Evolutionary conservation across 768 basidiomycete genomes (phyloP), one percentile per base, ranked within the genome.

Genomic region (Tubosaeta brunneosetosa): DNA sequence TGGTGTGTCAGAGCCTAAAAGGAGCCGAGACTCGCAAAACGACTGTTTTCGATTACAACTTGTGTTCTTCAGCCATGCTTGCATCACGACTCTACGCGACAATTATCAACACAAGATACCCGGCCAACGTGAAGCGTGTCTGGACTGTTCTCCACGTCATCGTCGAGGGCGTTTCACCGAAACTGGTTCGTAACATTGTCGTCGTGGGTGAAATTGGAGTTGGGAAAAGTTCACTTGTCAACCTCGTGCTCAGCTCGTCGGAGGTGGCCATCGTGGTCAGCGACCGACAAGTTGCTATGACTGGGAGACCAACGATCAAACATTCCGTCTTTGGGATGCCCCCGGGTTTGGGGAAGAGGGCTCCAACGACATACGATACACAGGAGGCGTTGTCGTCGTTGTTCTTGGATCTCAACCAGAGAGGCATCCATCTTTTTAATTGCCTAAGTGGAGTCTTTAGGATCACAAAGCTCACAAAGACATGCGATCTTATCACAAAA

Each of bases 321-420:
- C 51, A 3, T 64, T 61, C 31, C 55, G 60, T 36, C 53, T 71
- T 44, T 68, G 57, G 62, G 69, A 71, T 27, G 71, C 69, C 8
- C 61, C 60, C 8, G 70, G 69, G 6, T 53, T 68, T n/a, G 59
- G 57, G 25, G 67, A 68, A 36, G 64, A 61, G 32, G 53, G 7
- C 17, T 32, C 9, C 58, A 65, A 31, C 59, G 56, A 33, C 57
- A 59, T n/a, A n/a, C n/a, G n/a, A n/a, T 6, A 50, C 61, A 6
- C 53, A 57, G 33, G 61, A 66, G 16, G 53, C 52, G 7, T 37
- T 65, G 27, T 61, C 61, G 33, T 37, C 47, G 12, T 29, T 65
- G 34, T 58, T 65, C 47, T 16, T 7, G 42, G 59, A 65, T 9
- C 57, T 65, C 49, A 51, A 61, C 41, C 56, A 59, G 44, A 50